Conservation (phyloP, 371 early-diverging fungal species). For the Actinomortierella wolfii region DNA sequence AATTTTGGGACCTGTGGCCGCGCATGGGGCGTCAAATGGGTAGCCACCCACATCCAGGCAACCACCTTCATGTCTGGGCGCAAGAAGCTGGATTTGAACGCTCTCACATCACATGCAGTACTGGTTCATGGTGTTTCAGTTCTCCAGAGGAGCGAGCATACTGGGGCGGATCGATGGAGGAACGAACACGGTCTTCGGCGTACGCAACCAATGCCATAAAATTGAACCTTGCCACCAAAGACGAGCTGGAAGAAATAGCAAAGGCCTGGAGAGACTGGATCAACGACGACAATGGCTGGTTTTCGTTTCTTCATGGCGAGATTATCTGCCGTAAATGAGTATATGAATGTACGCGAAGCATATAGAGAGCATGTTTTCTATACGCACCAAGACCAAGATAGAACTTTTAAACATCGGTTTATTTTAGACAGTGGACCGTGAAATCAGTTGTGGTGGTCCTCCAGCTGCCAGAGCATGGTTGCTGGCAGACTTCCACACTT, state of each 20-base stretch:
- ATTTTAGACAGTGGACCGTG: no score
- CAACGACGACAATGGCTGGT: slow-evolving; percentile 13
- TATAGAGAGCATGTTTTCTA: no score
- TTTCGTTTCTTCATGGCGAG: slow-evolving; percentile 17
- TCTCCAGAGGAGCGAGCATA: slow-evolving; percentile 15
- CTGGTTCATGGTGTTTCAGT: slow-evolving; percentile 17
- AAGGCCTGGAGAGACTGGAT: slow-evolving; percentile 12
- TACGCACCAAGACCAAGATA: no score
- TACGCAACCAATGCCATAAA: slow-evolving; percentile 14
- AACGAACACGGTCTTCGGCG: slow-evolving; percentile 10
- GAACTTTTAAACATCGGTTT: no score
- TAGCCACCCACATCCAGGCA: slow-evolving; percentile 15
- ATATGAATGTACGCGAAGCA: no score
- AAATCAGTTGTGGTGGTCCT: no score
- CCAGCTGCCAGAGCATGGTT: no score
- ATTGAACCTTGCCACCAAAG: slow-evolving; percentile 10
- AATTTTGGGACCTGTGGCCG: slow-evolving; percentile 6
- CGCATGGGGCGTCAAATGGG: slow-evolving; percentile 15
- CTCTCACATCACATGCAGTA: slow-evolving; percentile 20
- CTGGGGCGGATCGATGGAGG: slow-evolving; percentile 22
- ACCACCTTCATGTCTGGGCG: slow-evolving; percentile 14
- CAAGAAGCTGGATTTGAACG: slow-evolving; percentile 18
- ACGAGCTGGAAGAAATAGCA: slow-evolving; percentile 8
- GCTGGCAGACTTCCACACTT: no score
- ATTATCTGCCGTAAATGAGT: slow-evolving; percentile 3